A percentile compares a stretch with the other conserved stretches of the same genome.
These are phyloP conservation scores for Tylopilus rubrobrunneus DNA, from an alignment of 768 basidiomycete genomes.

Conservation along the genomic window DNA sequence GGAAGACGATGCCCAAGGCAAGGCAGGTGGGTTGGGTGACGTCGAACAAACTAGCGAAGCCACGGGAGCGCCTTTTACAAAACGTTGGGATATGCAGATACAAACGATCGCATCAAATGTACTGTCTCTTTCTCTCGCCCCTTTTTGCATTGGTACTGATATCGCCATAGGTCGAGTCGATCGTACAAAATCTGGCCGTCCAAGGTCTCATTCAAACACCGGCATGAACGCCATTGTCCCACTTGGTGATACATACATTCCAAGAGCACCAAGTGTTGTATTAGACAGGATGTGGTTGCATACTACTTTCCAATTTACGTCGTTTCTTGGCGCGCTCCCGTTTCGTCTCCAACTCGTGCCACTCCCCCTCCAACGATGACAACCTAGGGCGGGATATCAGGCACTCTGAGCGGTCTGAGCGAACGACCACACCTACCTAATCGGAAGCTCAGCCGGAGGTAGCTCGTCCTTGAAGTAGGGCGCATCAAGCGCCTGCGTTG, in stretches of 20 bases:
- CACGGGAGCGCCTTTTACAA: slow-evolving; percentile 85
- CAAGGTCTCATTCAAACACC: slow-evolving; percentile 55
- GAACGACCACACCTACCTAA: slow-evolving; percentile 53
- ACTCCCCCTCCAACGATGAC: slow-evolving; percentile 83
- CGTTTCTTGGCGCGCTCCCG: slow-evolving; percentile 81
- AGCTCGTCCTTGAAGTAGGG: slow-evolving; percentile 83
- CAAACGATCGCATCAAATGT: slow-evolving; percentile 85
- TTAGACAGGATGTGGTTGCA: slow-evolving; percentile 36
- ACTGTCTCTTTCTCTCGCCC: slow-evolving; percentile 20
- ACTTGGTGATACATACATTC: slow-evolving; percentile 11
- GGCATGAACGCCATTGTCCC: slow-evolving; percentile 16
- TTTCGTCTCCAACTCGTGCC: slow-evolving; percentile 98
- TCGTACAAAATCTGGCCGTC: slow-evolving; percentile 77
- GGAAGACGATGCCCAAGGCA: too few relatives aligned
- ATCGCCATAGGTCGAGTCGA: slow-evolving; percentile 65
- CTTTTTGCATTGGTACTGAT: slow-evolving; percentile 2
- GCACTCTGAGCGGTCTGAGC: neutral
- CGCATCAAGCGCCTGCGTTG: slow-evolving; percentile 73
- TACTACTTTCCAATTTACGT: slow-evolving; percentile 56
- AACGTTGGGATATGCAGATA: slow-evolving; percentile 95
- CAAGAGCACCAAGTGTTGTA: slow-evolving; percentile 17
- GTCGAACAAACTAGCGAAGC: slow-evolving; percentile 83
- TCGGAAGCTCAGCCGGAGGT: slow-evolving; percentile 69
- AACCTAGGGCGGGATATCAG: slow-evolving; percentile 44
- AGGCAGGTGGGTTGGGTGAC: slow-evolving; percentile 90